Evolutionary conservation across 73 alveolate genomes (phyloP), one percentile per base, ranked within the genome.

Genomic region (Loxodes magnus): DNA sequence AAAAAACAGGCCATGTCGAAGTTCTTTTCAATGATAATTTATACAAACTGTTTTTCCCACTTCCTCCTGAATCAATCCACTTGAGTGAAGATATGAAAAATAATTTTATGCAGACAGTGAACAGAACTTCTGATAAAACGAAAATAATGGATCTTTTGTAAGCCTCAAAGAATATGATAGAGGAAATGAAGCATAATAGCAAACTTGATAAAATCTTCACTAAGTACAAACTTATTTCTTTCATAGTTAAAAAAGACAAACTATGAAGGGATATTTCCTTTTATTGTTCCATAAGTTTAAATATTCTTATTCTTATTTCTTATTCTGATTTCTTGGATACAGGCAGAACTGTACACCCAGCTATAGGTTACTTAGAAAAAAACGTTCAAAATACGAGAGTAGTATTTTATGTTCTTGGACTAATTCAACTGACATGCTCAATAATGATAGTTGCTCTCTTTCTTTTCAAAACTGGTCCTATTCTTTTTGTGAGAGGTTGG

Each of bases 191-290:
- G 20, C 83, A 69, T 51, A 76, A 69, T 24, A 58, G 41, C 19
- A 21, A 61, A 7, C 63, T 69, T 5, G 42, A 43, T 6, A 64
- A 66, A 22, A 27, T 69, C 5, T 62, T 69, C 10, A 42, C 46
- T 25, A 29, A 56, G 43, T 34, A 69, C 15, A 62, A 46, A 50
- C 39, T 69, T 25, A 31, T 69, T 14, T 56, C 77, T 0, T 25
- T 69, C 25, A 48, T 69, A 41, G 83, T 76, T 6, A 49, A 63
- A 43, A 59, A 69, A 36, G 79, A 62, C n/a, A 51, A 64, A 33
- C 30, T 69, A 49, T 69, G 83, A 71, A 69, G 51, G 28, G 83
- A 69, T 41, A 30, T 69, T 7, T 75, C 83, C 0, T 69, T 64
- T 30, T 35, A 51, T 19, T 30, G 49, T 17, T 62, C 83, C 22